Base-by-base conservation (phyloP, 768 basidiomycete genomes). In the Kwoniella botswanensis region DNA sequence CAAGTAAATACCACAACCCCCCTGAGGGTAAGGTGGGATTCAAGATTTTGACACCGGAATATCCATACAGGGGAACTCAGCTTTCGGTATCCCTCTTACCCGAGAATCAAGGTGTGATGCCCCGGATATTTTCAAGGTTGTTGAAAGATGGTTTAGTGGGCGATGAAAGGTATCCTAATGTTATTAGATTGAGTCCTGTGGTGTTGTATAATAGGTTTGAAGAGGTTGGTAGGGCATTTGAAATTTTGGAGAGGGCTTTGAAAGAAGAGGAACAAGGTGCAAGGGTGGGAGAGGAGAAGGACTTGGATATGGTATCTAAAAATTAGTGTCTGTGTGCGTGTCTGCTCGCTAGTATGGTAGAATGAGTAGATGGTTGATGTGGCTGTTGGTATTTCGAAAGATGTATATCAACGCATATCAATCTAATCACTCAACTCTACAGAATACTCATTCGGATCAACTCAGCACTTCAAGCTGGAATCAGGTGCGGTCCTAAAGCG, bases 131-230 rank as follows among this genome's bases (percentile, higher is more conserved):
- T 71, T 83, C 87, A 63, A 85, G 84, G 52, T 83, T 98, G 77
- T 84, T 86, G 22, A 86, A 86, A 71, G 83, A 86, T 62, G 97
- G 97, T 6, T 91, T 99, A 15, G 87, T 97, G 63, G 95, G 93
- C 11, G 97, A 99, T 84, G 93, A 96, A 83, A 86, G 97, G 78
- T 85, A 90, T 77, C 96, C 97, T 29, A 91, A 93, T 79, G 93
- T 98, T 62, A 94, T 99, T 76, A 88, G 97, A 11, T 85, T 98
- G 56, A 88, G 93, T 71, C 94, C 95, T 58, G 87, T 87, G 17
- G 91, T 95, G 43, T 85, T 98, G 80, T 99, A 98, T 84, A 97
- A 91, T 81, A 90, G 90, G 13, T 86, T 89, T 75, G 84, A 85
- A 74, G 97, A 99, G 75, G 91, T 91, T 71, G 87, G 91, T 76